A percentile compares a stretch with the other conserved stretches of the same genome.
Conservation (phyloP, 2,329 filamentous ascomycete genomes). For the Alternaria consortialis region DNA sequence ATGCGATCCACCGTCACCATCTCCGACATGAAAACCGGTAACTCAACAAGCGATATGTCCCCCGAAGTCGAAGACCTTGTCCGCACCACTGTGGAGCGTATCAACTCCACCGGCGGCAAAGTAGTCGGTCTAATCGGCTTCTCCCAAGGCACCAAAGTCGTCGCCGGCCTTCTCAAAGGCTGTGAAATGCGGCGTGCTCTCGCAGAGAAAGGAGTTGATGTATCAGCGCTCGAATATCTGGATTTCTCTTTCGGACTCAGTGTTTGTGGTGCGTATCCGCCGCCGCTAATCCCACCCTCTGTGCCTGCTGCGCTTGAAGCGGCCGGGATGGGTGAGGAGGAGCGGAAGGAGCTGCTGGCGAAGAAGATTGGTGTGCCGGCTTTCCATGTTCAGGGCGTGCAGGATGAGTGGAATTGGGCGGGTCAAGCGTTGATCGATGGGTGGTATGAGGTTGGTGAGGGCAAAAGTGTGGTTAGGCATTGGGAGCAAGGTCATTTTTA, state of each 20-base stretch:
- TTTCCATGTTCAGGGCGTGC: constrained; percentile 43
- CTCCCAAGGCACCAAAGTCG: constrained; percentile 46
- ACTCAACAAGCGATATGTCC: constrained; percentile 21
- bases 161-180: constrained; percentile 42
- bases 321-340: constrained; percentile 6
- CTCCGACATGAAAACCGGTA: constrained; percentile 27
- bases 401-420: constrained; percentile 49
- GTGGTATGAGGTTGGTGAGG: constrained; percentile 36
- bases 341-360: constrained; percentile 18
- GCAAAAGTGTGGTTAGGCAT: constrained; percentile 33
- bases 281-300: constrained; percentile 35
- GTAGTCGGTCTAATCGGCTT: constrained; percentile 47
- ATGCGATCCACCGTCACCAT: constrained; percentile 27
- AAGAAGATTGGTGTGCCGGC: constrained; percentile 39
- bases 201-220: neutral
- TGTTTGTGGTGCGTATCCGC: constrained; percentile 42
- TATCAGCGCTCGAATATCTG: constrained; percentile 13
- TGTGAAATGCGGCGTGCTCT: constrained; percentile 29
- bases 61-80: constrained; percentile 36
- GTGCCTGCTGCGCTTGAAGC: constrained; percentile 14
- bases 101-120: constrained; percentile 25
- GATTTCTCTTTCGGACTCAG: constrained; percentile 34
- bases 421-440: constrained; percentile 42
- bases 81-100: constrained; percentile 20
- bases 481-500: constrained; percentile 51